phyloP scores from a whole-genome alignment of 768 basidiomycete species.

The Kondoa subrosea region DNA sequence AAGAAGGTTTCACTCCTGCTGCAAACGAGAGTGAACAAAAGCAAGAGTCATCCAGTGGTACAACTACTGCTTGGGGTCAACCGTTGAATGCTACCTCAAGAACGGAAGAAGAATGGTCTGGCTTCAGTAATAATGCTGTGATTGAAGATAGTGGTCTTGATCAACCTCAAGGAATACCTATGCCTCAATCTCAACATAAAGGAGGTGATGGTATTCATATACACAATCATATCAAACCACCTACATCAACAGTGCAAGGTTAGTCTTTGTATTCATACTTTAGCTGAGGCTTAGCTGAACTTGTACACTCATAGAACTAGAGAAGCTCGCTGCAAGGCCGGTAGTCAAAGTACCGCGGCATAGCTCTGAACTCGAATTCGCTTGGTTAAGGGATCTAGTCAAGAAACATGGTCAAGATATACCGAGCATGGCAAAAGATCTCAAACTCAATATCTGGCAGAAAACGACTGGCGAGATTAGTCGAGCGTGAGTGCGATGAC shows the following conservation, averaged over 20 bases:
- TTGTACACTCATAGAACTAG: constrained; percentile 39
- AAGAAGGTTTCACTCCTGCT: background rate
- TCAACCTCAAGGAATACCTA: background rate
- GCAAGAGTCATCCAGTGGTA: too few species aligned
- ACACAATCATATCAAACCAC: background rate
- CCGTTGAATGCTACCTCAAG: constrained; percentile 2
- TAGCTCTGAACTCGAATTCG: constrained; percentile 50
- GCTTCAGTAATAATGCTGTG: background rate
- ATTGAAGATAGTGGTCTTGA: background rate
- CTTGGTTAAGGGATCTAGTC: constrained; percentile 51
- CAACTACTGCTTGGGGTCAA: background rate
- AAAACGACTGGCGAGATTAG: constrained; percentile 60
- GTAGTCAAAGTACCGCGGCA: constrained; percentile 39
- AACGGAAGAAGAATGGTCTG: background rate
- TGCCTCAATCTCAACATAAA: constrained; percentile 1
- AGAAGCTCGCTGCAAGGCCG: constrained; percentile 40
- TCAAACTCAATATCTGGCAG: constrained; percentile 64
- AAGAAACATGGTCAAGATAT: constrained; percentile 54
- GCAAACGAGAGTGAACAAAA: background rate
- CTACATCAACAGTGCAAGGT: background rate
- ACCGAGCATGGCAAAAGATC: constrained; percentile 60
- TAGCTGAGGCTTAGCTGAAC: background rate
- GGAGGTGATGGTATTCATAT: background rate
- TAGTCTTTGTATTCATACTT: background rate
- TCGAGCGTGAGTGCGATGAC: constrained; percentile 2